Evolutionary conservation across 2,329 filamentous ascomycete genomes (phyloP), one percentile per base, ranked within the genome.

Genomic region (Cercospora zeae-maydis): DNA sequence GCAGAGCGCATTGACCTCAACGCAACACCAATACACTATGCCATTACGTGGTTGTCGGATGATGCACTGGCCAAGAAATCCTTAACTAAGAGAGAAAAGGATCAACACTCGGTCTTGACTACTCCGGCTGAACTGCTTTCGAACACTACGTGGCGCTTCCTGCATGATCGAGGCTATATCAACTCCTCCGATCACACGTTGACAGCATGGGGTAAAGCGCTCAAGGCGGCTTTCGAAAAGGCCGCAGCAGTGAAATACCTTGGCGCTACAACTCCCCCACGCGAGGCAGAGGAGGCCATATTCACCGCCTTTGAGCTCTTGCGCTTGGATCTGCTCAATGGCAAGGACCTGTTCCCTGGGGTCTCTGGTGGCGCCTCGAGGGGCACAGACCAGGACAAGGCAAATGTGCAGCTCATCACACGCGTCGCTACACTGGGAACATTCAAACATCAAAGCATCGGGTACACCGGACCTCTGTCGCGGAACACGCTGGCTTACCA

Each of bases 381-480:
- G 69, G 85, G 86, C n/a, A 77, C 79, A 58, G 80, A 82, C 79
- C 74, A 90, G 42, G 92, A 96, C 68, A 92, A 90, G 74, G 82
- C 84, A 33, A 89, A 88, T 71, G 87, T 92, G 49, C 83, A 95
- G 60, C 83, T 99, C 49, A 87, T 98, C 71, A 95, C 92, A 69
- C 89, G 95, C 39, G 89, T 93, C 65, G 91, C 93, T 13, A 92
- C 90, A 58, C 81, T 98, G 62, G 85, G 92, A 57, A 91, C 90
- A 72, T 82, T 98, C 65, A 86, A 88, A 33, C 95, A 99, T 75
- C 85, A 91, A 70, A 83, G 85, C 3, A 93, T 93, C 69, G 95
- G 95, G 31, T 99, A 97, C 77, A 97, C 93, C 1, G 95, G 95
- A 0, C 93, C 95, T 1, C 83, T 99, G 1, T 96, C 92, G 81